phyloP scores from a whole-genome alignment of 305 asterid species.

The Fraxinus dipetala region DNA sequence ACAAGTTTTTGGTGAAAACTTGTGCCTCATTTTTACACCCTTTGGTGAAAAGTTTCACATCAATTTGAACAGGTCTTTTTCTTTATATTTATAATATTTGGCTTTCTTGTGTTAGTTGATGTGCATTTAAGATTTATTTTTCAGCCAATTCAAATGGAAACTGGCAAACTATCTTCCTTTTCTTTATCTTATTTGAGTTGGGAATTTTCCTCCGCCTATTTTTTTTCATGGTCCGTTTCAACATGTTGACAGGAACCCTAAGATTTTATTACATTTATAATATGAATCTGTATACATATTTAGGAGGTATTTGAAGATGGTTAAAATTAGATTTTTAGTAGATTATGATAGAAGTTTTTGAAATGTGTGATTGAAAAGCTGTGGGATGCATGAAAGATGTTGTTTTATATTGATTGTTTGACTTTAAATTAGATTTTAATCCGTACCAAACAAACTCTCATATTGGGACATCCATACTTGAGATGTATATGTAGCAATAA shows the following conservation, averaged over 20 bases:
- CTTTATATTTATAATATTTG: slow-evolving; percentile 21
- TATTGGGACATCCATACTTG: neutral
- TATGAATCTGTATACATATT: neutral
- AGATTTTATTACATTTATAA: neutral
- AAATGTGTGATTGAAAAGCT: too few relatives aligned
- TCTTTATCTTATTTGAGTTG: neutral
- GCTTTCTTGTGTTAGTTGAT: neutral
- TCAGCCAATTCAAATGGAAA: neutral
- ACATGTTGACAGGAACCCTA: neutral
- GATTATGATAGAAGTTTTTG: too few relatives aligned
- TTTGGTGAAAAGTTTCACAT: slow-evolving; percentile 50
- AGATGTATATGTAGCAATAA: neutral
- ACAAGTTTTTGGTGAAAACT: slow-evolving; percentile 30
- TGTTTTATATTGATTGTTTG: too few relatives aligned
- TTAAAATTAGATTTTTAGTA: too few relatives aligned
- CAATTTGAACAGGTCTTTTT: slow-evolving; percentile 26
- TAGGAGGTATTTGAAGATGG: too few relatives aligned
- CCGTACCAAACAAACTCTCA: too few relatives aligned
- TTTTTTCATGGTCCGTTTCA: neutral
- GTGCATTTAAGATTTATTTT: neutral
- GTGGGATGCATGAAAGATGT: too few relatives aligned
- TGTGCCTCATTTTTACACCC: slow-evolving; percentile 34
- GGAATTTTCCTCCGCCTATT: neutral
- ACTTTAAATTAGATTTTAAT: too few relatives aligned
- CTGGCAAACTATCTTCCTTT: neutral